phyloP scores from a whole-genome alignment of 345 rosid species.

The Dimocarpus longan region DNA sequence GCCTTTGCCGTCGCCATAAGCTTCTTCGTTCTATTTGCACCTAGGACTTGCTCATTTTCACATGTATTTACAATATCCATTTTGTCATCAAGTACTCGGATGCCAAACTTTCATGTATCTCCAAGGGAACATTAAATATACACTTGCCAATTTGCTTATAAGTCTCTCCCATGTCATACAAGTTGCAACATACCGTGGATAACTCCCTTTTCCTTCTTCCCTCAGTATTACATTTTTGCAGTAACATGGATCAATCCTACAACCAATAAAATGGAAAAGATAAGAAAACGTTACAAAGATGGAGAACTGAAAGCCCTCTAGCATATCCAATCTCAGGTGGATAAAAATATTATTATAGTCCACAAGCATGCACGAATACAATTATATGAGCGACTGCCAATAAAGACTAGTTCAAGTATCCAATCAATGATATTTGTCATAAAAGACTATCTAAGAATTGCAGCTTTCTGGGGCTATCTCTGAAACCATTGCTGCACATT shows the following conservation, averaged over 20 bases:
- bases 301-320: too few species aligned
- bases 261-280: background rate
- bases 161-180: background rate
- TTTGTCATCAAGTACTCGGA: too few species aligned
- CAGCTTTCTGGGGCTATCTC: constrained; percentile 95
- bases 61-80: background rate
- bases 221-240: constrained; percentile 1
- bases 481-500: constrained; percentile 82
- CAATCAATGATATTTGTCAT: too few species aligned
- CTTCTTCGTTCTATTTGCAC: background rate
- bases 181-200: background rate
- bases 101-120: too few species aligned
- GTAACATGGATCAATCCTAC: constrained; percentile 14
- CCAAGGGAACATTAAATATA: too few species aligned
- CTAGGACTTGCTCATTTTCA: background rate
- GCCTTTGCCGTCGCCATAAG: background rate
- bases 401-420: too few species aligned
- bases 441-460: too few species aligned
- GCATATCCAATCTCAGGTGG: too few species aligned
- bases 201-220: background rate
- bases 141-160: background rate
- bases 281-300: background rate
- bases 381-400: too few species aligned
- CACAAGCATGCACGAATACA: too few species aligned
- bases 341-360: too few species aligned